A percentile compares a stretch with the other conserved stretches of the same genome.
Conservation (phyloP, 2,329 filamentous ascomycete species). For the Claviceps cyperi region DNA sequence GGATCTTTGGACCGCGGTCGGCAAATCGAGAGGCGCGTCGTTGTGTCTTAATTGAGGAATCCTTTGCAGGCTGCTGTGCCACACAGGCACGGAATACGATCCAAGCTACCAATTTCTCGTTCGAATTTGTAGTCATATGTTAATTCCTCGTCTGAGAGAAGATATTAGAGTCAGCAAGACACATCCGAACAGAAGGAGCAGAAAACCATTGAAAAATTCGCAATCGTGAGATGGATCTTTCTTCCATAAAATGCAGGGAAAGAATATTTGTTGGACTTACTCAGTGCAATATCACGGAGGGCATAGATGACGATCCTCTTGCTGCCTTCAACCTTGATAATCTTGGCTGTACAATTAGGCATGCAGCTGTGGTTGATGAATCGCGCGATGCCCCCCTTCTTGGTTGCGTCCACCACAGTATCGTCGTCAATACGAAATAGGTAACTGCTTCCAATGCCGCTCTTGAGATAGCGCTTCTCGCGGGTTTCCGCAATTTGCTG, state of each 20-base stretch:
- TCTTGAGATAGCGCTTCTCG: conserved; percentile 83
- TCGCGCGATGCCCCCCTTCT: conserved; percentile 92
- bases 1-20: too few species aligned
- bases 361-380: conserved; percentile 99
- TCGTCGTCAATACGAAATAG: conserved; percentile 97
- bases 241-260: neutral
- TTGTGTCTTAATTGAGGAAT: conserved; percentile 70
- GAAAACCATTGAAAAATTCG: neutral
- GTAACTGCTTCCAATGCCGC: conserved; percentile 93
- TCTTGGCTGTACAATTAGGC: conserved; percentile 97
- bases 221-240: neutral
- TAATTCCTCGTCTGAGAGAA: conserved; percentile 73
- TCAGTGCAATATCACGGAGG: conserved; percentile 82
- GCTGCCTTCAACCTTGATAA: conserved; percentile 95
- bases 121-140: conserved; percentile 99
- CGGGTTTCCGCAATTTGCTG: conserved; percentile 96
- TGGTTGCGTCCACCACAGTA: conserved; percentile 94
- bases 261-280: conserved; percentile 41
- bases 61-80: conserved; percentile 94
- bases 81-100: conserved; percentile 94
- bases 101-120: conserved; percentile 83
- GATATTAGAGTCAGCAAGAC: neutral
- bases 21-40: neutral
- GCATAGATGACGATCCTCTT: conserved; percentile 99
- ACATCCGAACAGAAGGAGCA: neutral